Evolutionary conservation across 2,329 filamentous ascomycete species (phyloP), one percentile per base, ranked within the genome.

Genomic region (Conoideocrella luteorostrata): DNA sequence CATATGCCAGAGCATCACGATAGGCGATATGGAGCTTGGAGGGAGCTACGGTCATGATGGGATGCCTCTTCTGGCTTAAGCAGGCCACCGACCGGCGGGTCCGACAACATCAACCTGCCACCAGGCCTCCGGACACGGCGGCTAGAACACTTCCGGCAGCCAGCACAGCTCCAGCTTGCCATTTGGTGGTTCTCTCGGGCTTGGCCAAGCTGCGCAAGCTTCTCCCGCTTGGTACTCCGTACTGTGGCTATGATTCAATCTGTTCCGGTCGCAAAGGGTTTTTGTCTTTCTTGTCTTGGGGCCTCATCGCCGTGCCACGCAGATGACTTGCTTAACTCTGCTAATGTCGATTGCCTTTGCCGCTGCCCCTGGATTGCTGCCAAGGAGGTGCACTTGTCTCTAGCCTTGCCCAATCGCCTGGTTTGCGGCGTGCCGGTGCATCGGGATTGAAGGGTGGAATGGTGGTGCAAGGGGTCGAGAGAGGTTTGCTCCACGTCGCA

Each of bases 51-150:
- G n/a, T n/a, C 37, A 29, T 15, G 15, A 23, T 26, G 44, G 35
- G 28, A 42, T 43, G 30, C 30, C 47, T 39, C n/a, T 39, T 45
- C 41, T 13, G 45, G 42, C 37, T 38, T 32, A 37, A 37, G 32
- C 23, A 36, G 12, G 37, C 17, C 36, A 23, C 22, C 37, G 15
- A 22, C 28, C 45, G 35, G 45, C 42, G 42, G 39, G 45, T 37
- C 47, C 47, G 47, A 45, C 44, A 40, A 39, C 38, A 22, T 21
- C 32, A 42, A 34, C 41, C 34, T n/a, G 29, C 45, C 34, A 36
- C 44, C 33, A 38, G 17, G 22, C 32, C 24, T 37, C 23, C 29
- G 18, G n/a, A 22, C 43, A 26, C 18, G 26, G 36, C 37, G 12
- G 40, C 46, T 41, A 41, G 33, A 36, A 40, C 40, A 22, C 30